Base-by-base conservation (phyloP, 257 asterid genomes). In the Eustoma russellianum region DNA sequence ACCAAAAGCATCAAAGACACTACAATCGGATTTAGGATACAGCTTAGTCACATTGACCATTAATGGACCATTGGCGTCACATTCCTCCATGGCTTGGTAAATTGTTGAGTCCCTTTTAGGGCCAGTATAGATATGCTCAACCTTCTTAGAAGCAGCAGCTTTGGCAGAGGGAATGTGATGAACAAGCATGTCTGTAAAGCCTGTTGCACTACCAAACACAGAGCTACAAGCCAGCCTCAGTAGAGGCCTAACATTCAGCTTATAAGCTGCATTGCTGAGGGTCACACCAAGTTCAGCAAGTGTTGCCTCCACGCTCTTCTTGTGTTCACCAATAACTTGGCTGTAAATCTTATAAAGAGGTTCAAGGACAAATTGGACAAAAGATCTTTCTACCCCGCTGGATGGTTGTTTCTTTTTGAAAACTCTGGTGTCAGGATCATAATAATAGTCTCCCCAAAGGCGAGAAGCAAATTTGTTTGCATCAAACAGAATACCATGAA, bases 361-460 rank as follows among this genome's bases (percentile, higher is more conserved):
- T 50, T 92, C 97, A 0, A 92, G 97, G 48, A 92, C 79, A 69
- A 92, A 87, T 75, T 92, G 97, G 55, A 92, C 98, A 71, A 92
- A 92, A 50, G 98, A 79, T 63, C 95, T 77, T 46, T 92, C 98
- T 12, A 70, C 88, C 56, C 97, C 97, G 66, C 76, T 67, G 48
- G 81, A 68, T 35, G 97, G 97, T 17, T 63, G 96, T 75, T 85
- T 88, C 75, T 77, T 92, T 86, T 78, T 88, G 62, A 88, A 88
- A 64, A 66, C 60, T 65, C 97, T 75, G 44, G 94, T 82, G 67
- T 80, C 84, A 17, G 88, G 69, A 43, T 92, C 97, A 34, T 66
- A 92, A 74, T 87, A 92, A 65, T 66, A 85, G 72, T 92, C 98
- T 62, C 98, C 98, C 98, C 98, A 92, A 52, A 92, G 95, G 30